These are phyloP conservation scores for Emericellopsis terricola DNA, from an alignment of 495 filamentous ascomycete genomes.

Conservation along the genomic window DNA sequence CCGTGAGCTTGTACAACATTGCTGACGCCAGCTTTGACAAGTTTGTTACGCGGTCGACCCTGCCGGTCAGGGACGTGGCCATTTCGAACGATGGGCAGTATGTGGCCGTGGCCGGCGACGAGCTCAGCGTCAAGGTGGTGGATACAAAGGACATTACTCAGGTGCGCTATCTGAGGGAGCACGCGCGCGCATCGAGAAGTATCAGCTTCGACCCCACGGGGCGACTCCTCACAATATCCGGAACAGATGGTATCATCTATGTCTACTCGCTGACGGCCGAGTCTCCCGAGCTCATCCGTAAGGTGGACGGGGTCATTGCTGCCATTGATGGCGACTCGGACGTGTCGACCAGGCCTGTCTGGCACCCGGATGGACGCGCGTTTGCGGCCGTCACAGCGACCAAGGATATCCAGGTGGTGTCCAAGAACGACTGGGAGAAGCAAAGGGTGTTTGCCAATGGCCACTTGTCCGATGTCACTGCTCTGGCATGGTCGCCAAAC, in stretches of 20 bases:
- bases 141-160: slow-evolving; percentile 58
- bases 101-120: slow-evolving; percentile 94
- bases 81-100: slow-evolving; percentile 70
- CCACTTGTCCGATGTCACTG: slow-evolving; percentile 73
- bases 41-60: slow-evolving; percentile 60
- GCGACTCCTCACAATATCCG: slow-evolving; percentile 59
- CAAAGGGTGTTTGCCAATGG: slow-evolving; percentile 60
- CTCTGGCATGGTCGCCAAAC: slow-evolving; percentile 85
- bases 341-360: slow-evolving; percentile 54
- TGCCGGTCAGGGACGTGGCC: slow-evolving; percentile 73
- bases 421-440: slow-evolving; percentile 68
- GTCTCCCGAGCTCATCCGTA: slow-evolving; percentile 61
- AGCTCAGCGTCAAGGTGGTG: slow-evolving; percentile 77
- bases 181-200: slow-evolving; percentile 72
- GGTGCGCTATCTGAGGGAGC: slow-evolving; percentile 59
- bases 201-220: slow-evolving; percentile 76
- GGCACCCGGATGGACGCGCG: slow-evolving; percentile 90
- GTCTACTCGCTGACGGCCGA: slow-evolving; percentile 71
- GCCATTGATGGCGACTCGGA: slow-evolving; percentile 63
- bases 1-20: slow-evolving; percentile 72
- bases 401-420: slow-evolving; percentile 71
- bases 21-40: slow-evolving; percentile 56
- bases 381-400: slow-evolving; percentile 76
- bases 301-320: slow-evolving; percentile 72
- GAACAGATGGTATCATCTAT: slow-evolving; percentile 74